Evolutionary conservation across 2,329 filamentous ascomycete species (phyloP).

Genomic region (Periglandula ipomoeae): DNA sequence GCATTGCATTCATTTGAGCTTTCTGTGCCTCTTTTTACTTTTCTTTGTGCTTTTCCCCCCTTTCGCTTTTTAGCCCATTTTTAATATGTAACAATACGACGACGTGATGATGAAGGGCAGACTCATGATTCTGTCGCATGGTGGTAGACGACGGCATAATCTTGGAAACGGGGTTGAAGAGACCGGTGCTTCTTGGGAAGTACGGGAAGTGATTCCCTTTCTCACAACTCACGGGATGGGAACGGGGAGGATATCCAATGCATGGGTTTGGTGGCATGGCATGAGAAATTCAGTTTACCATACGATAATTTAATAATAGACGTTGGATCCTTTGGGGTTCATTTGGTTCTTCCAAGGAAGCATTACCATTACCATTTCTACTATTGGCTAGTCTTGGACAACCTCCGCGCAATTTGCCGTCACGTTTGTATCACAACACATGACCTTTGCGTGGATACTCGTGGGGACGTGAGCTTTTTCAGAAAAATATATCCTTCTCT

Average conservation of each 20-base stretch:
- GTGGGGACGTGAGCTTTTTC: too few relatives aligned
- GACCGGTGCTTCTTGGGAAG: not conserved
- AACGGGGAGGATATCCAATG: too few relatives aligned
- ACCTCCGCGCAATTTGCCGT: too few relatives aligned
- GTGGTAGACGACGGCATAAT: constrained; percentile 15
- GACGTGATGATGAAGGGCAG: constrained; percentile 18
- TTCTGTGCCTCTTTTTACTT: not conserved
- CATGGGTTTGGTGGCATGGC: not conserved
- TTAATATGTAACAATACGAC: constrained; percentile 20
- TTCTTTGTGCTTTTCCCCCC: constrained; percentile 1
- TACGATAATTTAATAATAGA: too few relatives aligned
- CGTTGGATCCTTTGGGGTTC: too few relatives aligned
- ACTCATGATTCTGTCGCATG: constrained; percentile 15
- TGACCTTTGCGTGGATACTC: too few relatives aligned
- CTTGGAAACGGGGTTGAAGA: constrained; percentile 12
- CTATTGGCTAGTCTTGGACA: too few relatives aligned
- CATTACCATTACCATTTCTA: too few relatives aligned
- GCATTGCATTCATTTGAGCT: not conserved
- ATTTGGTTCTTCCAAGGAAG: too few relatives aligned
- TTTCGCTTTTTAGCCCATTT: not conserved
- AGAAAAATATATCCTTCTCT: too few relatives aligned
- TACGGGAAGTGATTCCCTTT: not conserved
- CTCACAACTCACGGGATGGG: too few relatives aligned
- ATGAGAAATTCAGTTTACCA: constrained; percentile 2
- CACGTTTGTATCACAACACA: too few relatives aligned